These are phyloP conservation scores for Umbelopsis sp. DNA, from an alignment of 192 early-diverging fungal species.

Conservation along the genomic window DNA sequence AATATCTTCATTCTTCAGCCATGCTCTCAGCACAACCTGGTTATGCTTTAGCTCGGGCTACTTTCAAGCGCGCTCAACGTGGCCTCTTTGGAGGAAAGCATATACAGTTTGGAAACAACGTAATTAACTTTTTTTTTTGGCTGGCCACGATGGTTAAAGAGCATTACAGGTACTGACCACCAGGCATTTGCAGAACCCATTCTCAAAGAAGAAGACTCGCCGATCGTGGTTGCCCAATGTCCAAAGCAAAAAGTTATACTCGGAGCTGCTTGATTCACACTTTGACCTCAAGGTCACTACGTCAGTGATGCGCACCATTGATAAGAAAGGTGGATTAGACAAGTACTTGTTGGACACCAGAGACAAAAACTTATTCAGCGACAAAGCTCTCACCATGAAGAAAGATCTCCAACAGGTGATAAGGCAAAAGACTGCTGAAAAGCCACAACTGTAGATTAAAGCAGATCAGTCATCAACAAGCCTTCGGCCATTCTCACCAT, in stretches of 20 bases:
- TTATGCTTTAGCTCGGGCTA: slow-evolving; percentile 47
- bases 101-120: slow-evolving; percentile 64
- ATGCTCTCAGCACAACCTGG: slow-evolving; percentile 39
- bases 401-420: slow-evolving; percentile 35
- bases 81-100: slow-evolving; percentile 63
- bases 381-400: slow-evolving; percentile 61
- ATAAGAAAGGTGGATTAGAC: slow-evolving; percentile 85
- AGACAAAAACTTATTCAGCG: slow-evolving; percentile 65
- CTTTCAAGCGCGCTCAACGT: slow-evolving; percentile 60
- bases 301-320: slow-evolving; percentile 71
- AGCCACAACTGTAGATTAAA: neutral
- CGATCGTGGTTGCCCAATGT: slow-evolving; percentile 82
- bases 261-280: slow-evolving; percentile 58
- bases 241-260: slow-evolving; percentile 66
- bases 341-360: slow-evolving; percentile 70
- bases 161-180: too few species aligned
- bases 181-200: slow-evolving; percentile 38
- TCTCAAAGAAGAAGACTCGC: slow-evolving; percentile 73
- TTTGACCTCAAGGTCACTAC: slow-evolving; percentile 68
- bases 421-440: neutral
- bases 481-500: neutral
- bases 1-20: too few species aligned
- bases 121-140: slow-evolving; percentile 21
- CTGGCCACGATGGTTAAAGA: too few species aligned
- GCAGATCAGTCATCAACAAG: neutral